Evolutionary conservation across 352 stramenopile genomes (phyloP).

Genomic region (Phytophthora litchii): DNA sequence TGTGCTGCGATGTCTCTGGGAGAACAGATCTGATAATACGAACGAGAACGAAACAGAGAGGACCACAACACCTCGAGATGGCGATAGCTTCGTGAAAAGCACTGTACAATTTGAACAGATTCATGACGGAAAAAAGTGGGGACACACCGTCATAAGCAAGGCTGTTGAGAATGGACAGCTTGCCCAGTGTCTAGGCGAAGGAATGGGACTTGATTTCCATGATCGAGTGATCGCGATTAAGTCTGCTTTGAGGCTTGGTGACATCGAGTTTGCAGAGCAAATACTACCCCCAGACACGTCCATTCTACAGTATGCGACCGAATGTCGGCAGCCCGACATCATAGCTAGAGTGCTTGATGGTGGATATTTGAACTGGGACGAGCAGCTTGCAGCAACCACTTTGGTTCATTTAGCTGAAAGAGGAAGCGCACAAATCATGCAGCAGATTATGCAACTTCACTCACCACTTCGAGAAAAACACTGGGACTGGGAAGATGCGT

Average conservation of each 20-base stretch:
- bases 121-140: background rate
- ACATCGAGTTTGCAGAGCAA: background rate
- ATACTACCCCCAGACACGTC: slow-evolving; percentile 1
- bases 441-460: slow-evolving; percentile 13
- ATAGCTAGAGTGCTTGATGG: slow-evolving; percentile 4
- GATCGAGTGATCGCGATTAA: slow-evolving; percentile 1
- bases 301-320: background rate
- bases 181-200: slow-evolving; percentile 2
- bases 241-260: slow-evolving; percentile 2
- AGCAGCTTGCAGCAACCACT: background rate
- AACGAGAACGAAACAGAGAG: background rate
- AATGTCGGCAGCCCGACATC: background rate
- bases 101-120: background rate
- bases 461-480: background rate
- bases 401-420: background rate
- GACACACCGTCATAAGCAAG: background rate
- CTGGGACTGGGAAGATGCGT: background rate
- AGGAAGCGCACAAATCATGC: slow-evolving; percentile 5
- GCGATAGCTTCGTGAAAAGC: too few relatives aligned
- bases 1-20: slow-evolving; percentile 5
- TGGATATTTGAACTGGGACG: slow-evolving; percentile 6
- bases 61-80: too few relatives aligned
- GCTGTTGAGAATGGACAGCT: slow-evolving; percentile 8
- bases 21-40: background rate
- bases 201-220: background rate